Evolutionary conservation across 2,329 filamentous ascomycete genomes (phyloP).

Genomic region (Colletotrichum sp.): DNA sequence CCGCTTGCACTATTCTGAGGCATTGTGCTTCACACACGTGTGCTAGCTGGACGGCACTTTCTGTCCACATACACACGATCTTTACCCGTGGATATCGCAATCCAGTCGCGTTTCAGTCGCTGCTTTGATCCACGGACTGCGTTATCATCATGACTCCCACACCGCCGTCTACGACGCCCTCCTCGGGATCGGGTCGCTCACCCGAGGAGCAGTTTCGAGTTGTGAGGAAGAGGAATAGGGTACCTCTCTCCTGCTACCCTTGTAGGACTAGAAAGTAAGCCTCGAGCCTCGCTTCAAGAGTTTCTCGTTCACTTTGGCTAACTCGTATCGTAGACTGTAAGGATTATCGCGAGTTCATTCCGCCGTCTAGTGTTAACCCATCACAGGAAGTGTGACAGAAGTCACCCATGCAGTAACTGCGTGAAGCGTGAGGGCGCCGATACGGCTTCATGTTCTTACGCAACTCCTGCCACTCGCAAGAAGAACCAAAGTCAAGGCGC

Average conservation of each 20-base stretch:
- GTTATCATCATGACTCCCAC: constrained; percentile 72
- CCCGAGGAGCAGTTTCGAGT: constrained; percentile 88
- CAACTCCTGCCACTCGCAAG: constrained; percentile 71
- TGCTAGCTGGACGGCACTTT: background rate
- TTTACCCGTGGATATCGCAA: background rate
- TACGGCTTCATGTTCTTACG: constrained; percentile 84
- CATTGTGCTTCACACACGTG: background rate
- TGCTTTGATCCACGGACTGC: background rate
- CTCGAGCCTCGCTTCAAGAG: background rate
- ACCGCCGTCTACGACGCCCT: constrained; percentile 79
- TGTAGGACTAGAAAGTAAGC: constrained; percentile 90
- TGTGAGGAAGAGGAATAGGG: constrained; percentile 88
- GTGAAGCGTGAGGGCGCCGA: constrained; percentile 87
- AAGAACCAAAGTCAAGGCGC: constrained; percentile 71
- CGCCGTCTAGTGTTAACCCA: background rate
- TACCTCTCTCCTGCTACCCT: constrained; percentile 89
- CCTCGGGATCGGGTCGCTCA: constrained; percentile 72
- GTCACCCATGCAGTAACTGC: constrained; percentile 92
- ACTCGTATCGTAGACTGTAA: constrained; percentile 39
- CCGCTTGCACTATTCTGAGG: background rate
- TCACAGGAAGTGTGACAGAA: constrained; percentile 90
- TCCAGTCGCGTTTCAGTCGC: background rate
- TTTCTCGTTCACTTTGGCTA: constrained; percentile 22
- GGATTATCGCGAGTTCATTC: constrained; percentile 8
- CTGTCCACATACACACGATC: background rate